A percentile compares a stretch with the other conserved stretches of the same genome.
Evolutionary conservation across 1,284 basidiomycete species (phyloP).

Genomic region (Trichosporon faecale): DNA sequence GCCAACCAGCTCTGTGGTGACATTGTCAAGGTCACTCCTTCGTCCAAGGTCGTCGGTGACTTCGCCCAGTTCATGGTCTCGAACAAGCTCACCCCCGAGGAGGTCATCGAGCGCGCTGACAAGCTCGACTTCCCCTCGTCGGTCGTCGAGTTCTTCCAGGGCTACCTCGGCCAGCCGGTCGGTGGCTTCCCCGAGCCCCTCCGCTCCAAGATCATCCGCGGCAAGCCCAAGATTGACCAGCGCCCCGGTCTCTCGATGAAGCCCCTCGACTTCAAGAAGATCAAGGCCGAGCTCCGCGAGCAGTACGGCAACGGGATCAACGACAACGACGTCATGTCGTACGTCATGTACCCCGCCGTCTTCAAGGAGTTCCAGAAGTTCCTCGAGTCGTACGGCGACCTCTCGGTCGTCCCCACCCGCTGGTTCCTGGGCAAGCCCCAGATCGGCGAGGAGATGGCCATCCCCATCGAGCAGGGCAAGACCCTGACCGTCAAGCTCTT

Average conservation of each 20-base stretch:
- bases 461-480: conserved; percentile 96
- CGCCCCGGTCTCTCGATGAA: conserved; percentile 84
- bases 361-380: conserved; percentile 97
- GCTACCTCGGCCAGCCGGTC: conserved; percentile 92
- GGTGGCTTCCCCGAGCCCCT: conserved; percentile 98
- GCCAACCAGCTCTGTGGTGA: conserved; percentile 95
- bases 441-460: conserved; percentile 92
- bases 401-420: conserved; percentile 92
- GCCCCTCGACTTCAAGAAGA: conserved; percentile 92
- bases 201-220: conserved; percentile 84
- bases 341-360: conserved; percentile 71
- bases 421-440: conserved; percentile 94
- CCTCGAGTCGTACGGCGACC: conserved; percentile 91
- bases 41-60: conserved; percentile 98
- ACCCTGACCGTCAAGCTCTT: conserved; percentile 93
- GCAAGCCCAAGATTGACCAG: conserved; percentile 88
- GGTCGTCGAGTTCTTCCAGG: conserved; percentile 95
- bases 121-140: conserved; percentile 96
- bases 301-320: conserved; percentile 95
- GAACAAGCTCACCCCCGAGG: conserved; percentile 81
- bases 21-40: conserved; percentile 98
- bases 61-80: conserved; percentile 99
- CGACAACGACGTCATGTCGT: conserved; percentile 87
- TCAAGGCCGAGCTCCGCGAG: conserved; percentile 85
- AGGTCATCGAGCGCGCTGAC: conserved; percentile 81